Evolutionary conservation across 2,329 filamentous ascomycete genomes (phyloP), one percentile per base, ranked within the genome.

Genomic region (Lachnellula cervina): DNA sequence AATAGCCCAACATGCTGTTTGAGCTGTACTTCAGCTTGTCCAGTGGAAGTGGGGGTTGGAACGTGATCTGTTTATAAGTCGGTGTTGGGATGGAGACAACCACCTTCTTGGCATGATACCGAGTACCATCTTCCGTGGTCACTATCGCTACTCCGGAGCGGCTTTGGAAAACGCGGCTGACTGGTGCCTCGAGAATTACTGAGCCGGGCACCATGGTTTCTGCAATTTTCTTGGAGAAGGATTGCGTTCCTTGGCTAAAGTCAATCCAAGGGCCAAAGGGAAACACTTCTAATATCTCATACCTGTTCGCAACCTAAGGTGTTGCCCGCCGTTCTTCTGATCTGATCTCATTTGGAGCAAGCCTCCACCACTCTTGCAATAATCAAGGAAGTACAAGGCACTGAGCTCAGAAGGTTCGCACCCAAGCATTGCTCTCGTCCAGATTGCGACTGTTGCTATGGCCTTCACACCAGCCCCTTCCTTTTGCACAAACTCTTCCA

Each of bases 371-470:
- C 72, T 74, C 60, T 76, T 77, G 71, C 76, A 78, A 68, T 84
- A 82, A 62, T 80, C 72, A 21, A 84, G 70, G 61, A 84, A 81
- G 62, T 70, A 83, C 1, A 80, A 64, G 0, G 80, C 79, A 6
- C 74, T 77, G 4, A 81, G 62, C 13, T 82, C 78, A 1, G 53
- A 56, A 0, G 79, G 73, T 35, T 81, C 77, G 1, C 74, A 34
- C 1, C 80, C 80, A 1, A 81, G 67, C 74, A 80, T 77, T 1
- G 74, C 79, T 0, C 76, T 70, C 0, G 74, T 75, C 71, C 78
- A 80, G 3, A 80, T 62, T 3, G 62, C 72, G 1, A 73, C 72
- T 0, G 70, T 74, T 1, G 68, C 67, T 0, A 76, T 42, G 0
- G 72, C 71, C 16, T 63, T 62, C 25, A 55, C 23, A 61, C 57